Evolutionary conservation across 2,329 filamentous ascomycete species (phyloP), one percentile per base, ranked within the genome.

Genomic region (Parasarocladium wereldwijsianum): DNA sequence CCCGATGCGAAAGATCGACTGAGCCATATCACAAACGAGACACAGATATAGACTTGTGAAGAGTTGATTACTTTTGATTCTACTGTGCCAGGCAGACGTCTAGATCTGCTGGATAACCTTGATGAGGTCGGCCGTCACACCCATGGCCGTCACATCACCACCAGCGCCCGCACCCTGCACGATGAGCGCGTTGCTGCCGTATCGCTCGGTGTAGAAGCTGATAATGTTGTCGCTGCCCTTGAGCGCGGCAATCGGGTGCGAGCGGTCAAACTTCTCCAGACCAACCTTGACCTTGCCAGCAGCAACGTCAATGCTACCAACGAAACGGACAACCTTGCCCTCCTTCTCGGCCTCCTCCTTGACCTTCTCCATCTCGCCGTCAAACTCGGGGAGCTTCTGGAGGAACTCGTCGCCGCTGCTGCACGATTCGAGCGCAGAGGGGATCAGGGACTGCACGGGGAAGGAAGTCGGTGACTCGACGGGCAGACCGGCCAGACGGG

Each of bases 181-280:
- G 49, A 94, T 93, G 38, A 98, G 64, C 24, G 90, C 86, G 55
- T 87, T 92, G 49, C 64, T 69, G 34, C 85, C 85, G 50, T 98
- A 98, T 45, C 90, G 70, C 65, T 92, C 80, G 5, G 90, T 98
- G 58, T 94, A 93, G 64, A 98, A 94, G 63, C 78, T 93, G 50
- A 98, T 93, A 51, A 98, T 93, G 62, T 98, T 98, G 52, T 96
- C 90, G 54, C 86, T 96, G 20, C 90, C 90, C 68, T 93, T 93
- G 34, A 98, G 66, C 27, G 81, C 79, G 10, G 90, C 90, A 57
- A 98, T 94, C 9, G 90, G 82, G 49, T 92, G 84, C 36, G 79
- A 81, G 43, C 72, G 73, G 41, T 93, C 85, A 43, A 85, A 86
- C 57, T 79, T 82, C 65, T 94, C 78, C 40, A 98, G 58, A 3